Evolutionary conservation across 2,329 filamentous ascomycete species (phyloP).

Genomic region (Hypoxylon sp.): DNA sequence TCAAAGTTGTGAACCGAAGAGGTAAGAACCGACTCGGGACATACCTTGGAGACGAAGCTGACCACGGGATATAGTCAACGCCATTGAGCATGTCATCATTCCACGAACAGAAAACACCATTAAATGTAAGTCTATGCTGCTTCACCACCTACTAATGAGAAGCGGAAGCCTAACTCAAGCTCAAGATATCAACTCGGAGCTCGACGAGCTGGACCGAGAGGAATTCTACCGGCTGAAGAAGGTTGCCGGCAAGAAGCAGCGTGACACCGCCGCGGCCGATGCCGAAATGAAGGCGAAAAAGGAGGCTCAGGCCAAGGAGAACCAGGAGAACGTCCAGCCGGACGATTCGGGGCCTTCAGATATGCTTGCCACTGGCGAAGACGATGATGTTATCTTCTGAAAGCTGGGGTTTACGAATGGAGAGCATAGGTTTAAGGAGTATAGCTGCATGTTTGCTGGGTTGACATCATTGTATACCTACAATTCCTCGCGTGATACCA

Average conservation of each 20-base stretch:
- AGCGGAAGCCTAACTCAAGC: constrained; percentile 18
- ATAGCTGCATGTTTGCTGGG: constrained; percentile 10
- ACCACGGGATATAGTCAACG: constrained; percentile 72
- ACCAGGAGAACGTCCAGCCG: constrained; percentile 50
- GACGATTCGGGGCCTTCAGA: constrained; percentile 63
- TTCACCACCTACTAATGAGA: background rate
- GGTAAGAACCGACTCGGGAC: constrained; percentile 58
- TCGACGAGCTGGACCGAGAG: constrained; percentile 96
- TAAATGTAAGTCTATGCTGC: constrained; percentile 69
- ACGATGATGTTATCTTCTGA: constrained; percentile 87
- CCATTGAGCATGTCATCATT: constrained; percentile 96
- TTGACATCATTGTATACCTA: constrained; percentile 22
- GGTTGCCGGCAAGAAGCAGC: constrained; percentile 84
- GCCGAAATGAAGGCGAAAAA: constrained; percentile 79
- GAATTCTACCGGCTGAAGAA: constrained; percentile 99
- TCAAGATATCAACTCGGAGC: constrained; percentile 92
- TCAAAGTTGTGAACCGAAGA: constrained; percentile 98
- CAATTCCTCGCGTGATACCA: constrained; percentile 31
- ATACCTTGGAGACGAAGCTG: constrained; percentile 41
- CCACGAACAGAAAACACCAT: constrained; percentile 99
- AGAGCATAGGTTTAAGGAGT: background rate
- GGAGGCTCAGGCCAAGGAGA: constrained; percentile 55
- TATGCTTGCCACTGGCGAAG: constrained; percentile 77
- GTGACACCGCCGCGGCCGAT: constrained; percentile 75
- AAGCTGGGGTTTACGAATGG: background rate